Conservation (phyloP, 1,284 basidiomycete species). For the Hymenochaete sp. region DNA sequence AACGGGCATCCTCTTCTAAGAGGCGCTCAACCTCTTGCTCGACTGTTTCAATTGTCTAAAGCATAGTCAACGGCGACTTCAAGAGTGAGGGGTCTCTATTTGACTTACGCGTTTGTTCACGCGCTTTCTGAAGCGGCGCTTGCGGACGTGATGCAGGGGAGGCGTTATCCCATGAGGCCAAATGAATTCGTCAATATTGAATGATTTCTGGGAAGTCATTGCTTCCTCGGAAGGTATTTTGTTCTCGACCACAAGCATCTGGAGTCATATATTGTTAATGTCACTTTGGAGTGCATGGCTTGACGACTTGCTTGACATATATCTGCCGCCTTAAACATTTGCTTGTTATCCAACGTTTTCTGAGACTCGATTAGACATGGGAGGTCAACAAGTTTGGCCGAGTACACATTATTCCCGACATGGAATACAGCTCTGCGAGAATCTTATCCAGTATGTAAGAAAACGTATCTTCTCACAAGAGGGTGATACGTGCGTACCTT, state of each 20-base stretch:
- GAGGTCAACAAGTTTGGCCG: slow-evolving; percentile 92
- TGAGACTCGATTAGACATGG: slow-evolving; percentile 94
- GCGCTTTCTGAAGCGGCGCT: slow-evolving; percentile 88
- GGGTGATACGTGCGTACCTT: slow-evolving; percentile 47
- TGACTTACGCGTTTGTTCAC: slow-evolving; percentile 67
- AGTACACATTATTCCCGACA: slow-evolving; percentile 73
- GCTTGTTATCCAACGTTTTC: slow-evolving; percentile 93
- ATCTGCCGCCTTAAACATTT: slow-evolving; percentile 98
- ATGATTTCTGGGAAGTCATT: slow-evolving; percentile 48
- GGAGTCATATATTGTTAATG: slow-evolving; percentile 15
- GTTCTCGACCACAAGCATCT: slow-evolving; percentile 86
- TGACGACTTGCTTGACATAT: slow-evolving; percentile 76
- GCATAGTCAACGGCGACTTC: slow-evolving; percentile 15
- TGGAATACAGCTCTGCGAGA: slow-evolving; percentile 89
- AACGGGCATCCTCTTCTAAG: slow-evolving; percentile 78
- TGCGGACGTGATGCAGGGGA: slow-evolving; percentile 84
- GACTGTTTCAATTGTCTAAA: slow-evolving; percentile 88
- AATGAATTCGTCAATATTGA: slow-evolving; percentile 94
- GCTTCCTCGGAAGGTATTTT: slow-evolving; percentile 66
- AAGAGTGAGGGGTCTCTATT: neutral
- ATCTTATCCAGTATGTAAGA: slow-evolving; percentile 42
- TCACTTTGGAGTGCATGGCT: slow-evolving; percentile 12
- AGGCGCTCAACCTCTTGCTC: slow-evolving; percentile 94
- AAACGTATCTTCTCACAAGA: neutral
- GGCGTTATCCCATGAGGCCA: slow-evolving; percentile 97